Conservation (phyloP, 257 asterid species). For the Scutellaria baicalensis region DNA sequence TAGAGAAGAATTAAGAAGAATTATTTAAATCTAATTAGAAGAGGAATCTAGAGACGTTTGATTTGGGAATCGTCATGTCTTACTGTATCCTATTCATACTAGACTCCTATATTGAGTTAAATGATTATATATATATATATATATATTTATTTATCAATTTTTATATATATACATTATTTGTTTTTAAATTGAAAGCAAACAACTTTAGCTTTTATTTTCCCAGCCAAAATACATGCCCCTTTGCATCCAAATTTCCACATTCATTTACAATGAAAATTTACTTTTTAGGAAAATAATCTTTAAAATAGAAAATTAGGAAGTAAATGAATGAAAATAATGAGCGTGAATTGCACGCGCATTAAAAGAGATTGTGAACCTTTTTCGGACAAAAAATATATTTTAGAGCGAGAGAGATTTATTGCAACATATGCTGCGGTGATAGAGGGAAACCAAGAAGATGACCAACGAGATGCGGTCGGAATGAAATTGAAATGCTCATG, state of each 20-base stretch:
- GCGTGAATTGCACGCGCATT: constrained; percentile 14
- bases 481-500: constrained; percentile 63
- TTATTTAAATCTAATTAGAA: too few relatives aligned
- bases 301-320: background rate
- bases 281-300: background rate
- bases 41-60: too few relatives aligned
- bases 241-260: background rate
- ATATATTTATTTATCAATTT: too few relatives aligned
- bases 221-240: background rate
- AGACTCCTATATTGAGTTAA: too few relatives aligned
- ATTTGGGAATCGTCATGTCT: too few relatives aligned
- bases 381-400: constrained; percentile 2
- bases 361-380: background rate
- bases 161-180: too few relatives aligned
- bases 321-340: background rate
- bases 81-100: too few relatives aligned
- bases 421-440: constrained; percentile 74
- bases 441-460: constrained; percentile 25
- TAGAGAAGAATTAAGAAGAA: too few relatives aligned
- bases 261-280: background rate
- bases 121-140: too few relatives aligned
- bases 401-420: constrained; percentile 30
- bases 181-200: too few relatives aligned
- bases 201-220: too few relatives aligned
- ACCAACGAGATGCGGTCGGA: constrained; percentile 58